Evolutionary conservation across 2,329 filamentous ascomycete genomes (phyloP).

Genomic region (Dactylellina haptotyla): DNA sequence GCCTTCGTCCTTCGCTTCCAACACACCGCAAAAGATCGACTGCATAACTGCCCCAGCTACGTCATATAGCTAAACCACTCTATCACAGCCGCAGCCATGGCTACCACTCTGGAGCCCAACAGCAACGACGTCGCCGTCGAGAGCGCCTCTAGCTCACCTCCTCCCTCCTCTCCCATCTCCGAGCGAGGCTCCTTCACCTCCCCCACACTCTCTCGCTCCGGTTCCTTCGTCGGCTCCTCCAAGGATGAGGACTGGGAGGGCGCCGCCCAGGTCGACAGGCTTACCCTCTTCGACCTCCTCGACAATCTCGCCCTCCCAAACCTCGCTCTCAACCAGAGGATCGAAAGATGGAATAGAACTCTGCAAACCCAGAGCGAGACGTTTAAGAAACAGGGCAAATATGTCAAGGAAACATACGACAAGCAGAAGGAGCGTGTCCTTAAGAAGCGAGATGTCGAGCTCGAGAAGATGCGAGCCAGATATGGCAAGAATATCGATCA

Average conservation of each 20-base stretch:
- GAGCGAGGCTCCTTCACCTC: constrained; percentile 40
- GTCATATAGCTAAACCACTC: constrained; percentile 4
- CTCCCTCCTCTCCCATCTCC: constrained; percentile 44
- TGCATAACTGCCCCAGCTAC: constrained; percentile 11
- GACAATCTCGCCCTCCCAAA: constrained; percentile 77
- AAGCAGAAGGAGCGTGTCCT: constrained; percentile 88
- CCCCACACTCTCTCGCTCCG: constrained; percentile 42
- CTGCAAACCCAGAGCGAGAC: constrained; percentile 85
- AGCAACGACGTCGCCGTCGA: constrained; percentile 41
- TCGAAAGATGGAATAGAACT: constrained; percentile 88
- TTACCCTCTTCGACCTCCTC: constrained; percentile 91
- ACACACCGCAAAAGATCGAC: not conserved
- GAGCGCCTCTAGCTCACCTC: constrained; percentile 44
- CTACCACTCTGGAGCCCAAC: constrained; percentile 25
- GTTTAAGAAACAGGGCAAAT: constrained; percentile 83
- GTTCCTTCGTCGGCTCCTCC: constrained; percentile 46
- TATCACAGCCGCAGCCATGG: constrained; percentile 24
- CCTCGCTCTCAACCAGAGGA: constrained; percentile 76
- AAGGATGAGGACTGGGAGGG: constrained; percentile 52
- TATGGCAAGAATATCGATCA: constrained; percentile 57
- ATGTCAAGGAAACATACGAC: constrained; percentile 77
- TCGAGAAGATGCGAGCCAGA: constrained; percentile 57
- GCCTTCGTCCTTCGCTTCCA: not conserved
- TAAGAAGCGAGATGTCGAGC: constrained; percentile 64
- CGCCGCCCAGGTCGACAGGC: constrained; percentile 78